phyloP scores from a whole-genome alignment of 345 rosid species.

The Salix viminalis region DNA sequence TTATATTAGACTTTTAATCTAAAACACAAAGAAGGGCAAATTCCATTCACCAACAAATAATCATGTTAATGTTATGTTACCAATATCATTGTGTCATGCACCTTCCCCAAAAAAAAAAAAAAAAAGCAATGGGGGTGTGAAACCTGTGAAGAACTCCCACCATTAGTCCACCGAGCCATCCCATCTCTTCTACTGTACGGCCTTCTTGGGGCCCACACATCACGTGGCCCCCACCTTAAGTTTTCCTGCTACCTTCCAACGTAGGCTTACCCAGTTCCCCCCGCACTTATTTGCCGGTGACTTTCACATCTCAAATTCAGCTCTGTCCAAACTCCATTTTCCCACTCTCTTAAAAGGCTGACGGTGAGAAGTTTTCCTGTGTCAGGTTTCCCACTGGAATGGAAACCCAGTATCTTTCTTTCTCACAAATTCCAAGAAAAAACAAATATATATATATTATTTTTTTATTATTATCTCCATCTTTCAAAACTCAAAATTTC shows the following conservation, averaged over 20 bases:
- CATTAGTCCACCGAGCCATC: background rate
- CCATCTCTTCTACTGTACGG: background rate
- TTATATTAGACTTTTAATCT: too few species aligned
- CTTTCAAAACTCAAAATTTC: background rate
- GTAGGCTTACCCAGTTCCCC: background rate
- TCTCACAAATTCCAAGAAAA: constrained; percentile 10
- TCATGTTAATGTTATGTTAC: too few species aligned
- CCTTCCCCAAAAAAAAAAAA: background rate
- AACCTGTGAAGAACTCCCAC: background rate
- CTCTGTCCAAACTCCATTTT: background rate
- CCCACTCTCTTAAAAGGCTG: constrained; percentile 30
- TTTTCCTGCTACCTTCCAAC: background rate
- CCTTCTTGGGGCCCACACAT: constrained; percentile 8
- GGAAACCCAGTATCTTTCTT: constrained; percentile 14
- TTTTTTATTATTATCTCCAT: background rate
- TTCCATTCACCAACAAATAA: too few species aligned
- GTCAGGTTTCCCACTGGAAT: constrained; percentile 28
- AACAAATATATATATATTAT: background rate
- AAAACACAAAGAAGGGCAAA: too few species aligned
- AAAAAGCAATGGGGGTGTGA: background rate
- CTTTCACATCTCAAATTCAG: background rate
- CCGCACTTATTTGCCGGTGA: background rate
- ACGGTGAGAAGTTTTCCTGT: constrained; percentile 21
- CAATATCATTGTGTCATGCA: background rate
- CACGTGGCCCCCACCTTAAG: constrained; percentile 2